Conservation (phyloP, 208 protist genomes). For the Wallacemonas sp. region DNA sequence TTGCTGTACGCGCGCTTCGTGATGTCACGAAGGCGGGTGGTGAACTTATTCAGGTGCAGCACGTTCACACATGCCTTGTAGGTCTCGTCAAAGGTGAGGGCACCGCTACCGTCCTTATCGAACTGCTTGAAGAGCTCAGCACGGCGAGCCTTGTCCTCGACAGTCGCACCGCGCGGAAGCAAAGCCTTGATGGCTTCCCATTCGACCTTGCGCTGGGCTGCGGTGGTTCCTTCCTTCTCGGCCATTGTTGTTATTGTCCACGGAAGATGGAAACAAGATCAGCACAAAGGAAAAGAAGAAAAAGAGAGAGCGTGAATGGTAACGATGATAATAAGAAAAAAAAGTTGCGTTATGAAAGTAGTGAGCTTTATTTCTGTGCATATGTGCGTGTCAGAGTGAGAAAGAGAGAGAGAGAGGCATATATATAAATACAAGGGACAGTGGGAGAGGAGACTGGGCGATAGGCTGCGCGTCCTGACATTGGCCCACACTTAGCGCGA, state of each 20-base stretch:
- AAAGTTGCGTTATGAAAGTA: too few relatives aligned
- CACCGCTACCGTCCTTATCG: slow-evolving; percentile 12
- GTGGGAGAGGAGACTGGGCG: too few relatives aligned
- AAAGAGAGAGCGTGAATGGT: background rate
- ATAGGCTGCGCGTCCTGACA: too few relatives aligned
- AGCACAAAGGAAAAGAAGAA: background rate
- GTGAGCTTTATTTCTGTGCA: background rate
- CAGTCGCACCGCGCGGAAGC: slow-evolving; percentile 24
- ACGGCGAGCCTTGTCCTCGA: slow-evolving; percentile 26
- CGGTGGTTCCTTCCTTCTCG: slow-evolving; percentile 32
- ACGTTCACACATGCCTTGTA: slow-evolving; percentile 26
- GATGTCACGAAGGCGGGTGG: slow-evolving; percentile 26
- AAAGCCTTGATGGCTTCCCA: slow-evolving; percentile 14
- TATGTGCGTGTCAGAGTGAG: background rate
- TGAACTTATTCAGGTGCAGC: slow-evolving; percentile 34
- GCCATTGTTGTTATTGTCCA: slow-evolving; percentile 17
- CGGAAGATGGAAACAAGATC: background rate
- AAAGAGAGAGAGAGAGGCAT: background rate
- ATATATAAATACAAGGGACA: too few relatives aligned
- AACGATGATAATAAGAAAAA: background rate
- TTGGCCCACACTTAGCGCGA: too few relatives aligned
- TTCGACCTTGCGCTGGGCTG: slow-evolving; percentile 30
- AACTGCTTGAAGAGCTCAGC: slow-evolving; percentile 27
- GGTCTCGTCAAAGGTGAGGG: slow-evolving; percentile 26
- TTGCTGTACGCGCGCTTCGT: slow-evolving; percentile 55